Evolutionary conservation across 495 filamentous ascomycete genomes (phyloP), one percentile per base, ranked within the genome.

Genomic region (Penicillium argentinense): DNA sequence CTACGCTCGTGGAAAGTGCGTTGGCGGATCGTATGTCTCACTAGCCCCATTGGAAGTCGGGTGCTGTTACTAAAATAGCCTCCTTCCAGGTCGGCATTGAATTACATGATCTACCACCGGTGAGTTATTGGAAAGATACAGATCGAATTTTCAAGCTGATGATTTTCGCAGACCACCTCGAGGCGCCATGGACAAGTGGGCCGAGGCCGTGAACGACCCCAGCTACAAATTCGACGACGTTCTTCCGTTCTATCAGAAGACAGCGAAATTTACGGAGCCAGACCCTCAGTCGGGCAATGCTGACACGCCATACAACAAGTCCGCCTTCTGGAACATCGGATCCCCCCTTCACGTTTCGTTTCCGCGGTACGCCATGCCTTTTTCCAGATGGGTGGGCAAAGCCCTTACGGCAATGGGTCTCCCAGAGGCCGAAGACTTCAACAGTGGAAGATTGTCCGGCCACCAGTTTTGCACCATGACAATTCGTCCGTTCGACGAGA

Each of bases 201-300:
- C 74, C 4, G 64, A 75, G 22, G 46, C 61, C n/a, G 68, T 77
- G 23, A 65, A 66, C 9, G 76, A 78, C 42, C 32, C 63, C 17
- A 71, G 64, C 39, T 79, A 73, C 40, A 53, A 54, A 0, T 76
- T 66, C 21, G 51, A 69, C n/a, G 69, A 72, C n/a, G 45, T 69
- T 1, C 45, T 77, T 4, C 66, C 62, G 1, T 77, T 57, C 25
- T 78, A 63, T 51, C 61, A 71, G 33, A 64, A 63, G 40, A 68
- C 63, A 8, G 40, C 56, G 12, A 37, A 60, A 11, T 72, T 73
- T 27, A 43, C 69, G 1, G 61, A 58, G 9, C 57, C 60, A 12
- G 23, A 14, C 3, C 25, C 41, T 23, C 59, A 55, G 9, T 32
- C 47, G 2, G 33, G 36, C 2, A 63, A 57, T 49, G 42, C 57